Base-by-base conservation (phyloP, 495 filamentous ascomycete genomes). In the Bacidia rubella region DNA sequence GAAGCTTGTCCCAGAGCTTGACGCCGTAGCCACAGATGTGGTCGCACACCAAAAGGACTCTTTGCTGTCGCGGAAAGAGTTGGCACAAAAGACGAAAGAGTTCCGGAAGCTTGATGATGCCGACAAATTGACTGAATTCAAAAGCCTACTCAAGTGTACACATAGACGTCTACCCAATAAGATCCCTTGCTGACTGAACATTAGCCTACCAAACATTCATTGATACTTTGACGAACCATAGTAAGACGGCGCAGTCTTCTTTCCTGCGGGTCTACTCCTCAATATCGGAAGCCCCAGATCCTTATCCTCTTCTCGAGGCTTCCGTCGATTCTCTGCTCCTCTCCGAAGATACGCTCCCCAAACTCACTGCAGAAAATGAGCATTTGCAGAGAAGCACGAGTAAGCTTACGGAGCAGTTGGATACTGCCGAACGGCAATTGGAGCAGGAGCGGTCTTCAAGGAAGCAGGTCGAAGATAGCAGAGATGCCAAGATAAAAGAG, bases 61-160 rank as follows among this genome's bases (percentile, higher is more conserved):
- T 19, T 81, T 95, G 10, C 81, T 95, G 12, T 90, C 96, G 63
- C 79, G 92, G 44, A 99, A 99, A 62, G 92, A 99, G 49, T 75
- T 99, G 17, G 92, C 92, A 15, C 90, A 95, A 66, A 97, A 95
- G 71, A 99, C 92, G 2, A 99, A 97, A 63, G 92, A 97, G 64
- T 99, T 95, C 60, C 72, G 88, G 56, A 99, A 96, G 65, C 76
- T 95, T 2, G 92, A 97, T 51, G 93, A 99, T 71, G 74, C 86
- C 11, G 80, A 77, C 35, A 97, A 96, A 66, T 72, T 96, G 19
- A 70, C 70, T 1, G 93, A 99, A 62, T 81, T 87, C 68, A 97
- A 97, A 70, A 75, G 79, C 27, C 70, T 99, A 39, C 68, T 99
- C 22, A 97, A 95, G 72, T 82, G 85, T 88, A 64, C 44, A 60